phyloP scores from a whole-genome alignment of 805 yeast species.

The Debaryomyces tyrocola region DNA sequence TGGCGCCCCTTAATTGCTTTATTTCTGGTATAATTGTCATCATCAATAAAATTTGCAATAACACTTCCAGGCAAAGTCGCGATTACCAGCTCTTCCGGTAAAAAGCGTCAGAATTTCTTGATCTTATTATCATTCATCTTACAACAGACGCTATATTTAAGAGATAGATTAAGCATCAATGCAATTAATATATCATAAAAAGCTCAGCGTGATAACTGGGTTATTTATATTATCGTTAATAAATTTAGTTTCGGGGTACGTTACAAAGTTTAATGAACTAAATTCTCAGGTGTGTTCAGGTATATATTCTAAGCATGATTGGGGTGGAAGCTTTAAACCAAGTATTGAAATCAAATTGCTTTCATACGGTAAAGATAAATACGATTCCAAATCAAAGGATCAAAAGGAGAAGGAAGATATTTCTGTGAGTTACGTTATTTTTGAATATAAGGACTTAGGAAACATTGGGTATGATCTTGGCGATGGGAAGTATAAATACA shows the following conservation, averaged over 20 bases:
- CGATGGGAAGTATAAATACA: constrained; percentile 47
- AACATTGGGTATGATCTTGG: constrained; percentile 57
- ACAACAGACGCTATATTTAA: no score
- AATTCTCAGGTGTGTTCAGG: constrained; percentile 81
- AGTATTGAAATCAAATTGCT: constrained; percentile 32
- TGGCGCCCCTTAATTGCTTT: no score
- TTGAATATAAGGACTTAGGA: constrained; percentile 78
- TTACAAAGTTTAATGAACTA: constrained; percentile 42
- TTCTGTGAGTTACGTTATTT: constrained; percentile 66
- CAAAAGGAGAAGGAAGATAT: constrained; percentile 28
- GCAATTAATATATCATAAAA: not conserved
- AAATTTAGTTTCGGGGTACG: not conserved
- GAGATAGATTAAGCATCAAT: not conserved
- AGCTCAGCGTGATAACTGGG: not conserved
- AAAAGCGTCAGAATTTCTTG: no score
- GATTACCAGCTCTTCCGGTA: no score
- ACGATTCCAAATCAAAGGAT: constrained; percentile 25
- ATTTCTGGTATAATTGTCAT: no score
- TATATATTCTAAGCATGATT: constrained; percentile 80
- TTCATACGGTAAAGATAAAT: constrained; percentile 27
- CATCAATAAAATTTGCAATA: no score
- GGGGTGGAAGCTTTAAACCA: constrained; percentile 72
- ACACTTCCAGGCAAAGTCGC: no score
- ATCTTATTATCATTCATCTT: no score
- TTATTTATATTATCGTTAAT: not conserved